Evolutionary conservation across 495 filamentous ascomycete species (phyloP).

Genomic region (Penicillium coffeae): DNA sequence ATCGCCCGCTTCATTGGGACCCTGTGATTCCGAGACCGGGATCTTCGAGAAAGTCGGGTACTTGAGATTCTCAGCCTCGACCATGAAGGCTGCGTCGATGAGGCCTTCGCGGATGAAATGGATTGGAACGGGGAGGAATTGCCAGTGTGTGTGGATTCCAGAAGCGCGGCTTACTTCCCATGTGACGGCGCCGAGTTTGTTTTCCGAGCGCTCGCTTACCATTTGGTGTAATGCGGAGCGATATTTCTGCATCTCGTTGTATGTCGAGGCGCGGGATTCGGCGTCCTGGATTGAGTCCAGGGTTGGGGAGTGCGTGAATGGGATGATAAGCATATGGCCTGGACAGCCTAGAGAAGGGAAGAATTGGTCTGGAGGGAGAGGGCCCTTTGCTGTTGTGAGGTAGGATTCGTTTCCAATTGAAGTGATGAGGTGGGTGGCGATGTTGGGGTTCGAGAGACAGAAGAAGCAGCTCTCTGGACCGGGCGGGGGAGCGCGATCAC

Average conservation of each 20-base stretch:
- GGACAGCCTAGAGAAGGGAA: constrained; percentile 73
- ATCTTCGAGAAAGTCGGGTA: constrained; percentile 52
- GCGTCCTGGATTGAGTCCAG: constrained; percentile 55
- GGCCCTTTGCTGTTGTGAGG: constrained; percentile 87
- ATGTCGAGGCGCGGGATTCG: constrained; percentile 52
- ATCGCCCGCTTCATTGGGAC: constrained; percentile 52
- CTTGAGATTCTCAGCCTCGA: constrained; percentile 72
- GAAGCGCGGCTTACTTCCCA: constrained; percentile 79
- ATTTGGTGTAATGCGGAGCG: constrained; percentile 68
- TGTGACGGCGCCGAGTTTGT: constrained; percentile 72
- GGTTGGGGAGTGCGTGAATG: constrained; percentile 71
- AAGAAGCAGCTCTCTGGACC: constrained; percentile 86
- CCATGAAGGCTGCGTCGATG: constrained; percentile 79
- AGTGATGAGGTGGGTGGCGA: constrained; percentile 83
- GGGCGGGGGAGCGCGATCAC: constrained; percentile 53
- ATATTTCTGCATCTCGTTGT: constrained; percentile 77
- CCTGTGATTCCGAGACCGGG: constrained; percentile 24
- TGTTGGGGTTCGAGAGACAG: constrained; percentile 78
- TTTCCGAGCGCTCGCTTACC: constrained; percentile 44
- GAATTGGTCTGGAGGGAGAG: constrained; percentile 64
- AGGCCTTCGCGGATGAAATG: constrained; percentile 61
- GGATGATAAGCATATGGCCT: constrained; percentile 86
- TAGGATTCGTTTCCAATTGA: constrained; percentile 82
- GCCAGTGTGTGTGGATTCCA: constrained; percentile 90
- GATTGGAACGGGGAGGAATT: constrained; percentile 76